Base-by-base conservation (phyloP, 1,139 yeast genomes). In the Blastobotrys petasosporus region DNA sequence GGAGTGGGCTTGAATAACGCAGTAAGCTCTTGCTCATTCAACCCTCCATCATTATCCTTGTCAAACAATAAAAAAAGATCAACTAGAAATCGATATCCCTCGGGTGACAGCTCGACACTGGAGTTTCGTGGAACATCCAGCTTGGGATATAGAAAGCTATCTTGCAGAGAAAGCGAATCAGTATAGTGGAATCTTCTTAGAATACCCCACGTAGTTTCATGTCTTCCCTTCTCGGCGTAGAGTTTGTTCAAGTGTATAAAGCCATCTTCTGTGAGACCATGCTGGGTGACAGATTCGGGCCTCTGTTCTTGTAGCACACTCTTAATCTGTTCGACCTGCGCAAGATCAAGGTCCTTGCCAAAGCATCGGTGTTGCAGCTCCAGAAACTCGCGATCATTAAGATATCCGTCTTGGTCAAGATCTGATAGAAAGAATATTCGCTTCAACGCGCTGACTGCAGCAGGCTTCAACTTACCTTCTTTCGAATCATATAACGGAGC, bases 171-270 rank as follows among this genome's bases (percentile, higher is more conserved):
- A 10, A 92, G 68, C 0, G 97, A 88, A 59, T 92, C 94, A 0
- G 97, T 90, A 58, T 92, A 92, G 59, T 86, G 85, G 64, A 85
- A 92, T 1, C 88, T 77, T 45, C 98, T 66, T 29, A 92, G 63
- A 16, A 92, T 86, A 0, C 95, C 95, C 98, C 98, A 92, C 0
- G 87, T 83, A 0, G 97, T 90, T 62, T 92, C 98, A 62, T 92
- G 97, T 37, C 97, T 71, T 0, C 98, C 98, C 38, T 79, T 77
- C 56, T 87, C 95, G 1, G 94, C 94, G 61, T 84, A 92, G 32
- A 85, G 67, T 58, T 83, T 84, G 64, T 87, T 87, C 45, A 92
- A 67, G 1, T 79, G 67, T 4, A 92, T 67, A 57, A 92, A 92
- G 0, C 95, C 97, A 41, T 77, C 79, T 45, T 76, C 77, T 0